These are phyloP conservation scores for Calonectria hawksworthii DNA, from an alignment of 2,329 filamentous ascomycete genomes.

Conservation along the genomic window DNA sequence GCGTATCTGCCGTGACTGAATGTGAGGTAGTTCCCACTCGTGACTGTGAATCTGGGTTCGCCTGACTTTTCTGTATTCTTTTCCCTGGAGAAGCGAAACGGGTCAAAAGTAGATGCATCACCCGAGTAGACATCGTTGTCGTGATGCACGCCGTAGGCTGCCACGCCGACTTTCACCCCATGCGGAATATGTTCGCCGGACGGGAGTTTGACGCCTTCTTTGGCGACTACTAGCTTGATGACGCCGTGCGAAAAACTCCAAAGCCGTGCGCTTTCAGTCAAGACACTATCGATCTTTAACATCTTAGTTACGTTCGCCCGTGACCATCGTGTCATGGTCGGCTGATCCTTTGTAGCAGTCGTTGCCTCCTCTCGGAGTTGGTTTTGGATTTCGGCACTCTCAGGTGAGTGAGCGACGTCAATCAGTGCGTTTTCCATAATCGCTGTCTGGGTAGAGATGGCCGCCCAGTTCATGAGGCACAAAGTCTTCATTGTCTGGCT, in stretches of 20 bases:
- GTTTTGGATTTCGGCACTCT: neutral
- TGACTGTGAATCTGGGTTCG: neutral
- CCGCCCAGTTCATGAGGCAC: neutral
- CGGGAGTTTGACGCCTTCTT: neutral
- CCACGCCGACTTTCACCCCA: neutral
- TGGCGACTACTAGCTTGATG: neutral
- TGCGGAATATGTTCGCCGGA: neutral
- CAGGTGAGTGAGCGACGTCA: neutral
- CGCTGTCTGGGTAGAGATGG: neutral
- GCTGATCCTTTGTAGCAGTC: neutral
- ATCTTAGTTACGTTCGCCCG: neutral
- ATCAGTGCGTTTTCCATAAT: neutral
- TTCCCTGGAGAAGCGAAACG: neutral
- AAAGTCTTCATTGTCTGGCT: neutral
- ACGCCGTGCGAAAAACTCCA: neutral
- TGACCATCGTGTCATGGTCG: neutral
- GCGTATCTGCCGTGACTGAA: neutral
- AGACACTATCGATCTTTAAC: neutral
- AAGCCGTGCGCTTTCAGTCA: neutral
- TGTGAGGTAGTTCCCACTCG: neutral
- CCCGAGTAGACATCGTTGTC: neutral
- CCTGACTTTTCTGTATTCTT: neutral
- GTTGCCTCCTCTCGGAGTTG: neutral
- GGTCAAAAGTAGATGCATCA: neutral
- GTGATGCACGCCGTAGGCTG: neutral